Evolutionary conservation across 768 basidiomycete species (phyloP).

Genomic region (Tulasnella sp.): DNA sequence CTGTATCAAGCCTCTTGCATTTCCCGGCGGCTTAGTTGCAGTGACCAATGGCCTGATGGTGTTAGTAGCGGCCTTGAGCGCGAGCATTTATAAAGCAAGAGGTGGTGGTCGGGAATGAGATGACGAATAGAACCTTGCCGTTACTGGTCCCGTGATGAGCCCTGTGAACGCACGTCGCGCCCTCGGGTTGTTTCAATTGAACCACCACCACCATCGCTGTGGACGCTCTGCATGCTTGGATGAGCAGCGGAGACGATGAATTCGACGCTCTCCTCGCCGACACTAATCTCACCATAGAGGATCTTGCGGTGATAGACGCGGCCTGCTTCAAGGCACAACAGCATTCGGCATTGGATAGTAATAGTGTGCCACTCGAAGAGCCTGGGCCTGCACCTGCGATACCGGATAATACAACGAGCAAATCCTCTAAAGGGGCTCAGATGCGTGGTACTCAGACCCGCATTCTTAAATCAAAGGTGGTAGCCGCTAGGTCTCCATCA

Average conservation of each 20-base stretch:
- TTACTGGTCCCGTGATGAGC: too few relatives aligned
- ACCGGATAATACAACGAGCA: not conserved
- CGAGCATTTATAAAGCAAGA: too few relatives aligned
- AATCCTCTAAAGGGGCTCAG: not conserved
- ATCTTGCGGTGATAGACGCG: slow-evolving; percentile 1
- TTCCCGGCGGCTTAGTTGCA: too few relatives aligned
- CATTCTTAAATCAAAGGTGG: not conserved
- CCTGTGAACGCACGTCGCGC: too few relatives aligned
- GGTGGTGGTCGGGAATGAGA: too few relatives aligned
- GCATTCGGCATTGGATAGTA: not conserved
- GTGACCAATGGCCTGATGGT: too few relatives aligned
- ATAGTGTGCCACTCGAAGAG: not conserved
- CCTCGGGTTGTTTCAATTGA: too few relatives aligned
- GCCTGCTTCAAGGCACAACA: not conserved
- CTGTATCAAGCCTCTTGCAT: too few relatives aligned
- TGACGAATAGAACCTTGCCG: too few relatives aligned
- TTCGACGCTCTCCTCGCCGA: slow-evolving; percentile 4
- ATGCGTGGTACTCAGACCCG: not conserved
- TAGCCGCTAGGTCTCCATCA: not conserved
- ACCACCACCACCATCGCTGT: too few relatives aligned
- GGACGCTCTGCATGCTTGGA: not conserved
- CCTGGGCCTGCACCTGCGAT: not conserved
- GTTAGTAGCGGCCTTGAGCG: too few relatives aligned
- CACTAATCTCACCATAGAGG: not conserved
- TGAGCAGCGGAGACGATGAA: slow-evolving; percentile 5